Conservation (phyloP, 352 stramenopile genomes). For the Globisporangium yorkense region DNA sequence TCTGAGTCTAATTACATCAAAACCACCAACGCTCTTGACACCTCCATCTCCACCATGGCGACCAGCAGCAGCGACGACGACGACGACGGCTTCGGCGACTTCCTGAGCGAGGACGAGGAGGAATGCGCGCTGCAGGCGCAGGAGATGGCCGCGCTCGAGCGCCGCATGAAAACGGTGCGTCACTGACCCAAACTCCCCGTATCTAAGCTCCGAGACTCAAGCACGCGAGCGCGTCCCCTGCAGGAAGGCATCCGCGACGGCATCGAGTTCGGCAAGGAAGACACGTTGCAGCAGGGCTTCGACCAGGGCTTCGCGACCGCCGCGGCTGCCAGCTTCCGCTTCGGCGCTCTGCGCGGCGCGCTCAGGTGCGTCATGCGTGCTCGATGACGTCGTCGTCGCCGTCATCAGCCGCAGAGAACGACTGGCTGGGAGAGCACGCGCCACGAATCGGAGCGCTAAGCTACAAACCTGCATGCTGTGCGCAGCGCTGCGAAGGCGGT, state of each 20-base stretch:
- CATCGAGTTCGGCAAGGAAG: slow-evolving; percentile 65
- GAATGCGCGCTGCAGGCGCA: slow-evolving; percentile 33
- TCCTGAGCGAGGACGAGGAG: slow-evolving; percentile 52
- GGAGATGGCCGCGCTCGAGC: slow-evolving; percentile 50
- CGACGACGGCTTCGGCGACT: slow-evolving; percentile 65
- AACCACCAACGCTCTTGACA: neutral
- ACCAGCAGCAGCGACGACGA: slow-evolving; percentile 9
- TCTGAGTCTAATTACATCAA: too few relatives aligned
- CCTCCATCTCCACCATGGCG: neutral
- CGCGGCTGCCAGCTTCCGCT: slow-evolving; percentile 30
- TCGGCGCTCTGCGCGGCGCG: slow-evolving; percentile 41
- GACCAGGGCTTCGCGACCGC: slow-evolving; percentile 42
- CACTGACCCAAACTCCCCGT: neutral
- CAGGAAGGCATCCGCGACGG: slow-evolving; percentile 65
- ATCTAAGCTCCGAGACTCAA: neutral
- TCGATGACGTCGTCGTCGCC: neutral
- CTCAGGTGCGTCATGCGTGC: slow-evolving; percentile 20
- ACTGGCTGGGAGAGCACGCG: neutral
- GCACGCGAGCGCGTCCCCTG: neutral
- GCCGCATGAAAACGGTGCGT: slow-evolving; percentile 56
- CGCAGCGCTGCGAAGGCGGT: slow-evolving; percentile 4
- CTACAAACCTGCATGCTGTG: neutral
- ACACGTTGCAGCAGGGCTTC: slow-evolving; percentile 66
- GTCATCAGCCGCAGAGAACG: neutral
- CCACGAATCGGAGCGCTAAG: too few relatives aligned